These are phyloP conservation scores for Aspergillus niger DNA, from an alignment of 2,329 filamentous ascomycete species.

Conservation along the genomic window DNA sequence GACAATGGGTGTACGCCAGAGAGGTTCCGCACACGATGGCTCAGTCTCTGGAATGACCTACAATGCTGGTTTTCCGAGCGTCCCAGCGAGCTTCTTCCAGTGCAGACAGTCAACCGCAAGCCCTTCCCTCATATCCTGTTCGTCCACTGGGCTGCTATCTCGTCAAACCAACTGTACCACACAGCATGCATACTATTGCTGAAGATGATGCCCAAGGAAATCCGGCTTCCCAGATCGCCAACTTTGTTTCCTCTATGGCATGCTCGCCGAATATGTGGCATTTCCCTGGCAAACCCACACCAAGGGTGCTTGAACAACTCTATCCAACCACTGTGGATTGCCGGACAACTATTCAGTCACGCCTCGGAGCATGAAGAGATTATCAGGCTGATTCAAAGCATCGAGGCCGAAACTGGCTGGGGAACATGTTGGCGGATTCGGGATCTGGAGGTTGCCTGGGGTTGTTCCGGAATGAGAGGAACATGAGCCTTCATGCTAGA, in stretches of 20 bases:
- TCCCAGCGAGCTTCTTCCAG: slow-evolving; percentile 51
- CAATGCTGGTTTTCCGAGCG: slow-evolving; percentile 52
- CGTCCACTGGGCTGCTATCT: slow-evolving; percentile 57
- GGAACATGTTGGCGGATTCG: slow-evolving; percentile 56
- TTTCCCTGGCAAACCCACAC: slow-evolving; percentile 59
- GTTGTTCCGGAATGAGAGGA: slow-evolving; percentile 22
- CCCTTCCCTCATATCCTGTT: slow-evolving; percentile 58
- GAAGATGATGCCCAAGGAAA: slow-evolving; percentile 44
- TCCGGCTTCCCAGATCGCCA: slow-evolving; percentile 19
- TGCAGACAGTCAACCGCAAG: slow-evolving; percentile 46
- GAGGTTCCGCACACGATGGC: slow-evolving; percentile 50
- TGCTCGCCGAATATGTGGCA: slow-evolving; percentile 58
- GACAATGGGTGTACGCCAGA: slow-evolving; percentile 48
- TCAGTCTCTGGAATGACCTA: slow-evolving; percentile 53
- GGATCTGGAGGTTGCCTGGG: slow-evolving; percentile 50
- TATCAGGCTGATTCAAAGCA: slow-evolving; percentile 47
- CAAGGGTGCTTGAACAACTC: slow-evolving; percentile 60
- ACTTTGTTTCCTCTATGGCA: slow-evolving; percentile 55
- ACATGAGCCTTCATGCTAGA: not conserved
- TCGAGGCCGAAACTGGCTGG: slow-evolving; percentile 58
- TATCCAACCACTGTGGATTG: slow-evolving; percentile 60
- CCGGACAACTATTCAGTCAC: slow-evolving; percentile 58
- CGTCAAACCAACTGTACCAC: slow-evolving; percentile 60
- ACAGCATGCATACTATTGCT: slow-evolving; percentile 58
- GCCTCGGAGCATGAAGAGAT: slow-evolving; percentile 44